Conservation (phyloP, 1,139 yeast species). For the Geotrichum candidum region DNA sequence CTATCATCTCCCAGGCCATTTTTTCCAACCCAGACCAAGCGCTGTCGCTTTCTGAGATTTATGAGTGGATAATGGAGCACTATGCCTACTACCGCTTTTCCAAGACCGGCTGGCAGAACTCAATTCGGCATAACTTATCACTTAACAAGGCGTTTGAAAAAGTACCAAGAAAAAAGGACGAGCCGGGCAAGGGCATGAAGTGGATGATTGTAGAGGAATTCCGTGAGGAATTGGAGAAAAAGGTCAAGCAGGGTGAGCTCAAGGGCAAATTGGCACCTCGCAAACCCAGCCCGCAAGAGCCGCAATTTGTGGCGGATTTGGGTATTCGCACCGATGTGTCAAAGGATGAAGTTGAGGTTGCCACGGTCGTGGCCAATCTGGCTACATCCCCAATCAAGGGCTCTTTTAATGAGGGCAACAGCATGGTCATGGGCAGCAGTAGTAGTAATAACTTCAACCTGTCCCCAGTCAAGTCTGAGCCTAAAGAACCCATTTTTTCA, state of each 20-base stretch:
- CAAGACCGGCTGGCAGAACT: constrained; percentile 94
- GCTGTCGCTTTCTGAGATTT: constrained; percentile 83
- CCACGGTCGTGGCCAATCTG: constrained; percentile 14
- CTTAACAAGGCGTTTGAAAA: constrained; percentile 85
- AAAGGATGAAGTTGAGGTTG: constrained; percentile 11
- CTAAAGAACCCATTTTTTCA: not conserved
- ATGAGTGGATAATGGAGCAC: constrained; percentile 79
- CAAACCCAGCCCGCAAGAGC: constrained; percentile 1
- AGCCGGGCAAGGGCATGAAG: constrained; percentile 98
- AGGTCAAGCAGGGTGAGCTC: constrained; percentile 56
- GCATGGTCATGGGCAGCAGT: not conserved
- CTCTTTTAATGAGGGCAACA: not conserved
- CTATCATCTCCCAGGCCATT: constrained; percentile 97
- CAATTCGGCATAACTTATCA: constrained; percentile 75
- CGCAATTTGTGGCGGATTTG: not conserved
- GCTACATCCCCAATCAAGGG: constrained; percentile 13
- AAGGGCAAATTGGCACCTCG: constrained; percentile 36
- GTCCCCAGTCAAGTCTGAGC: constrained; percentile 7
- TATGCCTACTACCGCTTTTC: constrained; percentile 89
- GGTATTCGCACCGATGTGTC: not conserved
- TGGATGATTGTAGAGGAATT: constrained; percentile 91
- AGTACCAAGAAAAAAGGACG: constrained; percentile 90
- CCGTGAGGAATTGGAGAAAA: constrained; percentile 74
- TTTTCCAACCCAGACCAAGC: constrained; percentile 83
- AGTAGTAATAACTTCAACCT: not conserved